Evolutionary conservation across 352 stramenopile genomes (phyloP).

Genomic region (Globisporangium solare): DNA sequence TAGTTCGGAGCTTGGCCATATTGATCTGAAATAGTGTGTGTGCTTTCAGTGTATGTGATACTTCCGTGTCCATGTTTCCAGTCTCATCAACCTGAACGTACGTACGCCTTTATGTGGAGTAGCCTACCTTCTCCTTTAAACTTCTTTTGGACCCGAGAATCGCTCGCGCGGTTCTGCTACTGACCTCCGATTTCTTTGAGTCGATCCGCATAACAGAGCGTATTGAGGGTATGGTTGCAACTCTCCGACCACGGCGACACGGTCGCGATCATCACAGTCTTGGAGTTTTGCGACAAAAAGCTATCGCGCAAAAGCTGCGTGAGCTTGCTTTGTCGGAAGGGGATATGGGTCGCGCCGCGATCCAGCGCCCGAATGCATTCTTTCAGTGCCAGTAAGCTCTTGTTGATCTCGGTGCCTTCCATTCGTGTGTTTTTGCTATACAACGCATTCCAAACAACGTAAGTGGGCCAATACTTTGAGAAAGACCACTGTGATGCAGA

Average conservation of each 20-base stretch:
- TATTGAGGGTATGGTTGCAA: conserved; percentile 96
- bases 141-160: too few relatives aligned
- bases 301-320: conserved; percentile 91
- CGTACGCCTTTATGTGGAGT: too few relatives aligned
- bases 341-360: conserved; percentile 82
- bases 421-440: conserved; percentile 84
- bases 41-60: too few relatives aligned
- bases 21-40: too few relatives aligned
- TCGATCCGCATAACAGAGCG: conserved; percentile 93
- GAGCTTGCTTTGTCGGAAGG: conserved; percentile 94
- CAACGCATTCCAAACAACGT: not conserved
- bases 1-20: too few relatives aligned
- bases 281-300: conserved; percentile 90
- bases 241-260: conserved; percentile 91
- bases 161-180: too few relatives aligned
- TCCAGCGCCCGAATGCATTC: conserved; percentile 96
- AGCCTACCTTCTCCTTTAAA: too few relatives aligned
- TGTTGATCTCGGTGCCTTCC: conserved; percentile 98
- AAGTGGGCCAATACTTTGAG: not conserved
- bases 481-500: not conserved
- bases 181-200: conserved; percentile 86
- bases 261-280: conserved; percentile 95
- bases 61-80: too few relatives aligned
- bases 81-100: too few relatives aligned
- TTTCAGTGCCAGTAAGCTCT: conserved; percentile 94